Evolutionary conservation across 176 grass and related monocot species (phyloP), one percentile per base, ranked within the genome.

Genomic region (Aegilops bicornis): DNA sequence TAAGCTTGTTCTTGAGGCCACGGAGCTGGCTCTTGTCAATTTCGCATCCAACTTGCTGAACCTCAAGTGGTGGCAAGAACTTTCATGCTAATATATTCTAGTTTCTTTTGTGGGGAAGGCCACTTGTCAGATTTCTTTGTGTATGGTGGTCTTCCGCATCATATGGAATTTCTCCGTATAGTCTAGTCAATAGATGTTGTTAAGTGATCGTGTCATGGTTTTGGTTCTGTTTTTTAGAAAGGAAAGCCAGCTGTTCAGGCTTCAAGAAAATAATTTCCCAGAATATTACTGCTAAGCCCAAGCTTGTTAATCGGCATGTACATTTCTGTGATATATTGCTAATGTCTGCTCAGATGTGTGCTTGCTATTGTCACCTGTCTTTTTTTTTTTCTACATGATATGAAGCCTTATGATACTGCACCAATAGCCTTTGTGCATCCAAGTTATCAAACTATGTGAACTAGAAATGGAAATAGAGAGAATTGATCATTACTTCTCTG

Each of bases 171-270:
- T 82, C 32, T 83, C 30, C 50, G 22, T 83, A 24, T 45, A n/a
- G 23, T 32, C 52, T 64, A 64, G 25, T 24, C n/a, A 52, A 48
- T 52, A 36, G 13, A 30, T 85, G 60, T 54, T 66, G 13, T 64
- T 52, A 77, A 35, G 59, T 16, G 70, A 64, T 11, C 33, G 24
- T 40, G 30, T 84, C 24, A 31, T 85, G 42, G 60, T 67, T 77
- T 76, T 78, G 29, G 42, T 39, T 78, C 83, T 66, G 20, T 66
- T 85, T 85, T 64, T 64, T 22, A 25, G 52, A 43, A 48, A 65
- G 72, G 60, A 22, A 25, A 11, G 62, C 32, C 61, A 78, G 29
- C 29, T 77, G 7, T 78, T 54, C 2, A 23, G 20, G 12, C 39
- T 17, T 50, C 39, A 12, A 85, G 22, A 56, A 78, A 35, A 85